These are phyloP conservation scores for Astragalus membranaceus DNA, from an alignment of 306 rosid genomes.

Conservation along the genomic window DNA sequence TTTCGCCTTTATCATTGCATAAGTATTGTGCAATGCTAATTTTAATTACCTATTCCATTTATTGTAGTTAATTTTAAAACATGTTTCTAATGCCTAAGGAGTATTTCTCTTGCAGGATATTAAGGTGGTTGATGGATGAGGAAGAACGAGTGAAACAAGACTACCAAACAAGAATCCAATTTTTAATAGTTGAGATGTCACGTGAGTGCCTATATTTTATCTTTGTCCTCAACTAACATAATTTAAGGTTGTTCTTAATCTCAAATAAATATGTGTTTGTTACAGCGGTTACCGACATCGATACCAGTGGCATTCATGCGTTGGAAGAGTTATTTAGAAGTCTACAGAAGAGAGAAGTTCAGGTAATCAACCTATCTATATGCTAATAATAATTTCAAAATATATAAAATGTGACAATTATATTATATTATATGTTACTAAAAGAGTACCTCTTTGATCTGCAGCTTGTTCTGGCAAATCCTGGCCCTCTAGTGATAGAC, in stretches of 20 bases:
- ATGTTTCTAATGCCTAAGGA: background rate
- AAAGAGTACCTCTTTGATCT: constrained; percentile 16
- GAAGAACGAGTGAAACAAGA: constrained; percentile 49
- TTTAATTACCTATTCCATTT: background rate
- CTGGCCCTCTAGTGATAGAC: constrained; percentile 76
- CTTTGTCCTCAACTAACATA: background rate
- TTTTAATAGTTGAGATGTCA: constrained; percentile 86
- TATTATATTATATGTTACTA: constrained; percentile 33
- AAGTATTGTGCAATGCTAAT: background rate
- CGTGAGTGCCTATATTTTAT: constrained; percentile 40
- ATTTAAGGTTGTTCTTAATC: background rate
- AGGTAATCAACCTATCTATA: constrained; percentile 37
- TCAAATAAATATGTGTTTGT: background rate
- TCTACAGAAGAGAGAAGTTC: constrained; percentile 75
- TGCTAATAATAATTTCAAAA: background rate
- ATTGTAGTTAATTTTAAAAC: background rate
- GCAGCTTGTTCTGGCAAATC: constrained; percentile 94
- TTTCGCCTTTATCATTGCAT: background rate
- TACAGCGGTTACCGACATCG: constrained; percentile 91
- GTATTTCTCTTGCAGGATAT: constrained; percentile 50
- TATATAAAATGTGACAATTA: background rate
- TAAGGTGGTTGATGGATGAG: constrained; percentile 82
- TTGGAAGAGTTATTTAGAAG: constrained; percentile 67
- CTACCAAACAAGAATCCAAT: constrained; percentile 48
- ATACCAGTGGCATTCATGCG: constrained; percentile 95